Conservation (phyloP, 2,329 filamentous ascomycete genomes). For the Arthrobotrys iridis region DNA sequence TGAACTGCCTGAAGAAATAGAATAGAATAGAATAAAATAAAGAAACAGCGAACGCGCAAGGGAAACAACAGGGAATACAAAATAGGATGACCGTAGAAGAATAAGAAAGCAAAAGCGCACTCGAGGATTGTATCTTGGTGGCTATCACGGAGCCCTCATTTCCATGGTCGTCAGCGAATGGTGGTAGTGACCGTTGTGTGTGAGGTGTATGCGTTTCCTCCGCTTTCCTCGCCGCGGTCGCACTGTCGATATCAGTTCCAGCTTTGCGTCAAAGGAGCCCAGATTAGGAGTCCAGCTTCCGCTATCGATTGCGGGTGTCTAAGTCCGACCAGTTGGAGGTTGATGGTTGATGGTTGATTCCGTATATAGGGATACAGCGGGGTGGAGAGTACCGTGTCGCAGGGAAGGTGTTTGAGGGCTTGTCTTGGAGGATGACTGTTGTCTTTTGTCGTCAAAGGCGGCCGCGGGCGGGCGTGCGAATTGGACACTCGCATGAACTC, state of each 20-base stretch:
- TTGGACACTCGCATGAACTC: too few relatives aligned
- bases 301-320: neutral
- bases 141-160: slow-evolving; percentile 51
- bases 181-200: neutral
- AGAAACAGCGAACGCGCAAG: neutral
- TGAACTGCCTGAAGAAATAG: neutral
- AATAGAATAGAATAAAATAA: neutral
- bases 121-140: slow-evolving; percentile 24
- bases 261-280: slow-evolving; percentile 25
- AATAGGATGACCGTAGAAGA: neutral
- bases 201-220: slow-evolving; percentile 30
- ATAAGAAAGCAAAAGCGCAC: slow-evolving; percentile 32
- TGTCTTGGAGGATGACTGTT: slow-evolving; percentile 12
- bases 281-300: neutral
- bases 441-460: neutral
- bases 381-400: slow-evolving; percentile 10
- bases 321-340: neutral
- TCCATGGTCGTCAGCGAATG: slow-evolving; percentile 32
- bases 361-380: neutral
- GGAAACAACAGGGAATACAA: neutral
- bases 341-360: neutral
- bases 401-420: slow-evolving; percentile 1
- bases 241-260: slow-evolving; percentile 38
- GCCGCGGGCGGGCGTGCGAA: neutral
- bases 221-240: slow-evolving; percentile 48